Evolutionary conservation across 257 asterid genomes (phyloP).

Genomic region (Gentiana macrophylla): DNA sequence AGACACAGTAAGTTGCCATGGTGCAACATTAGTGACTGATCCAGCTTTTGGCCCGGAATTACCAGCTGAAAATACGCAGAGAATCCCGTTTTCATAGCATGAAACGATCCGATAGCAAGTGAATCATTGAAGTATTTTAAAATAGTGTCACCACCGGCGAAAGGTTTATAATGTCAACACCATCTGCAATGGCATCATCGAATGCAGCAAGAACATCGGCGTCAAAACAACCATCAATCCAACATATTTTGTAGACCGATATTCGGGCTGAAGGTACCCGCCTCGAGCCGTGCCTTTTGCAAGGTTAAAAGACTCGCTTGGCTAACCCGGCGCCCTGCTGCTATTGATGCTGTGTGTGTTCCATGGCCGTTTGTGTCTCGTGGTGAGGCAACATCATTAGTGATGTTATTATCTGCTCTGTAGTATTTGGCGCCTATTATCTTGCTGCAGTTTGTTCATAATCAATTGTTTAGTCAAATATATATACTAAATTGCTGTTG

Average conservation of each 20-base stretch:
- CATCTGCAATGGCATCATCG: slow-evolving; percentile 70
- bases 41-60: slow-evolving; percentile 45
- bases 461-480: too few species aligned
- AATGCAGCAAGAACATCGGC: slow-evolving; percentile 60
- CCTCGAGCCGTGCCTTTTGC: slow-evolving; percentile 48
- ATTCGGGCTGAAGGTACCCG: slow-evolving; percentile 50
- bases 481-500: too few species aligned
- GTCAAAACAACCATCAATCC: slow-evolving; percentile 38
- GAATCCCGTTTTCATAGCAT: slow-evolving; percentile 57
- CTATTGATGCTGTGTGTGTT: slow-evolving; percentile 51
- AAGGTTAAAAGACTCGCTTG: slow-evolving; percentile 31
- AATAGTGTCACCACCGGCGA: slow-evolving; percentile 39
- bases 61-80: slow-evolving; percentile 55
- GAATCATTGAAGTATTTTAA: slow-evolving; percentile 46
- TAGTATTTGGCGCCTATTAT: slow-evolving; percentile 54
- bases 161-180: slow-evolving; percentile 55
- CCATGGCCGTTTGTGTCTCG: slow-evolving; percentile 58
- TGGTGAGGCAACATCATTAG: slow-evolving; percentile 28
- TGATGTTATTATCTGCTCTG: slow-evolving; percentile 16
- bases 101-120: slow-evolving; percentile 68
- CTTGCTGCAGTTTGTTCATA: slow-evolving; percentile 28
- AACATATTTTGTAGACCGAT: slow-evolving; percentile 50
- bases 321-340: slow-evolving; percentile 29
- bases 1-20: slow-evolving; percentile 64
- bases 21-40: slow-evolving; percentile 31